Conservation (phyloP, 2,329 filamentous ascomycete species). For the Colletotrichum limetticola region DNA sequence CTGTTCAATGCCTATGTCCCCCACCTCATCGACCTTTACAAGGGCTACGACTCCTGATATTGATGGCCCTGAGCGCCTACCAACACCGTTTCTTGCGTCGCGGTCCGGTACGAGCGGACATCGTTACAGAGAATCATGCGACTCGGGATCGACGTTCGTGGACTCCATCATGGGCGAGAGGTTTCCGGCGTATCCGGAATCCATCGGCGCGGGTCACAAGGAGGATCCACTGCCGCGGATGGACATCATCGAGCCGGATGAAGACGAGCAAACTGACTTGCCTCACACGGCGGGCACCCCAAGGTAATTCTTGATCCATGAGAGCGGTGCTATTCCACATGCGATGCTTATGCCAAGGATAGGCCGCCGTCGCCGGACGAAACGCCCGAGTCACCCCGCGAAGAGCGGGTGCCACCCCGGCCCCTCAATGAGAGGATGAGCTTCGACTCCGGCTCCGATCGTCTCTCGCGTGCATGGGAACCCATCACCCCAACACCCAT, state of each 20-base stretch:
- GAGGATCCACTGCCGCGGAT: constrained; percentile 44
- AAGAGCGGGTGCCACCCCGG: not conserved
- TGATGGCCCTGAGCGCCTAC: constrained; percentile 25
- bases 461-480: constrained; percentile 36
- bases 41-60: constrained; percentile 36
- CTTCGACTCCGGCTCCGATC: constrained; percentile 32
- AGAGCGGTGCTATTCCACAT: not conserved
- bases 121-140: constrained; percentile 40
- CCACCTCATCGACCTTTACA: constrained; percentile 35
- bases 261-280: constrained; percentile 4
- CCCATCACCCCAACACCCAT: constrained; percentile 39
- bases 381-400: not conserved
- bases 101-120: constrained; percentile 20
- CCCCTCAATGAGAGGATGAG: constrained; percentile 31
- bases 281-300: constrained; percentile 25
- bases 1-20: constrained; percentile 43
- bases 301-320: constrained; percentile 5
- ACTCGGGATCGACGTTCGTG: constrained; percentile 51
- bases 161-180: constrained; percentile 30
- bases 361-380: constrained; percentile 17
- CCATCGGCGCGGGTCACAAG: constrained; percentile 36
- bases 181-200: constrained; percentile 29
- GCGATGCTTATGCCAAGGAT: not conserved
- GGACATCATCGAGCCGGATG: constrained; percentile 23
- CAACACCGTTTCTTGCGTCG: constrained; percentile 25